A percentile compares a stretch with the other conserved stretches of the same genome.
These are phyloP conservation scores for Penicillium macrosclerotiorum DNA, from an alignment of 495 filamentous ascomycete species.

Conservation along the genomic window DNA sequence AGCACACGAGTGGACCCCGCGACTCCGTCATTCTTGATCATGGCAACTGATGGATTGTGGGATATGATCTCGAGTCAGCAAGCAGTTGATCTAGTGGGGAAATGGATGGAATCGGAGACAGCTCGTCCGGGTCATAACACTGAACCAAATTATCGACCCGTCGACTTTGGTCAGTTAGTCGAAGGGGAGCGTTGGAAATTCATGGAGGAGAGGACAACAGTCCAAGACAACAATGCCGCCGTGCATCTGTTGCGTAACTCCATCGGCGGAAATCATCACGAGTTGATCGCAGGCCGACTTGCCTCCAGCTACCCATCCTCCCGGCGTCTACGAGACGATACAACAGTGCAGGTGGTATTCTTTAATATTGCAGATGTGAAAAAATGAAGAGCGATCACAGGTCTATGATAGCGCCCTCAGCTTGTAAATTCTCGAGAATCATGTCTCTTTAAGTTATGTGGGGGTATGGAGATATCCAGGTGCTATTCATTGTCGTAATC, in stretches of 20 bases:
- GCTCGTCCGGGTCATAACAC: conserved; percentile 8
- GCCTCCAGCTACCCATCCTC: conserved; percentile 48
- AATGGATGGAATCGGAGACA: conserved; percentile 47
- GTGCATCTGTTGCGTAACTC: conserved; percentile 62
- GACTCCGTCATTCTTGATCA: conserved; percentile 55
- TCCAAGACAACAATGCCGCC: conserved; percentile 61
- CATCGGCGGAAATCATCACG: conserved; percentile 57
- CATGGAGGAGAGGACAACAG: conserved; percentile 39
- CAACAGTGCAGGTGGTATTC: conserved; percentile 64
- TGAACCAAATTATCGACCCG: conserved; percentile 18
- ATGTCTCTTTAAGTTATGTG: too few relatives aligned
- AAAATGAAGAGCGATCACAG: not conserved
- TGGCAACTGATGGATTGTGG: conserved; percentile 67
- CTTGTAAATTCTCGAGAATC: too few relatives aligned
- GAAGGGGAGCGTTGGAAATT: conserved; percentile 21
- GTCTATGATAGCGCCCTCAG: too few relatives aligned
- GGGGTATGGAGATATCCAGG: too few relatives aligned
- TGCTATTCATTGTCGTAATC: too few relatives aligned
- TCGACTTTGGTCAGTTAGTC: conserved; percentile 28
- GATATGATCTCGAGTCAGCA: conserved; percentile 57
- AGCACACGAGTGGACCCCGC: conserved; percentile 48
- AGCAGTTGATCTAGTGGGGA: conserved; percentile 55
- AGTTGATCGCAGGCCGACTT: conserved; percentile 53
- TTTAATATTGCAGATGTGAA: conserved; percentile 31
- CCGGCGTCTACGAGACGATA: conserved; percentile 53